Evolutionary conservation across 345 rosid species (phyloP).

Genomic region (Litchi chinensis): DNA sequence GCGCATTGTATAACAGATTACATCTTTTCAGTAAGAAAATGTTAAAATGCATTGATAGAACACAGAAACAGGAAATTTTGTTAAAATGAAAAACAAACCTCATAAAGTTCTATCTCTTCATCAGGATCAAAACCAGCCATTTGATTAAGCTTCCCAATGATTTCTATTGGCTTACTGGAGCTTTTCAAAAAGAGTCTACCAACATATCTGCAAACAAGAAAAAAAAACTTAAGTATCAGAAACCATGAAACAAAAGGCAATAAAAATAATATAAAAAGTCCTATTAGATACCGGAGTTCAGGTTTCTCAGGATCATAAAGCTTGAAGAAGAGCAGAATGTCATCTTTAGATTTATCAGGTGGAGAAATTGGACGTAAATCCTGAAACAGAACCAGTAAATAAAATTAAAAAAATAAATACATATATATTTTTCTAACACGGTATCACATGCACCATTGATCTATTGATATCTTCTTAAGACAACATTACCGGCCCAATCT

Average conservation of each 20-base stretch:
- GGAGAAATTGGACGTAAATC: conserved; percentile 68
- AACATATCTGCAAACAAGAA: conserved; percentile 58
- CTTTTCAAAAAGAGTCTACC: conserved; percentile 87
- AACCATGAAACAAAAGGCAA: conserved; percentile 11
- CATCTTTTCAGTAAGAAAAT: conserved; percentile 16
- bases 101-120: conserved; percentile 86
- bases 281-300: conserved; percentile 63
- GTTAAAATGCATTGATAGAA: background rate
- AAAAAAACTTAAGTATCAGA: conserved; percentile 26
- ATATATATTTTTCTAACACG: background rate
- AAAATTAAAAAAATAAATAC: background rate
- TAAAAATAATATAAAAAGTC: conserved; percentile 1
- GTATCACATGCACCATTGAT: background rate
- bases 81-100: conserved; percentile 50
- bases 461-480: conserved; percentile 15
- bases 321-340: conserved; percentile 89
- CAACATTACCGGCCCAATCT: conserved; percentile 65
- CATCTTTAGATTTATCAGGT: conserved; percentile 71
- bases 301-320: conserved; percentile 80
- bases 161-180: conserved; percentile 78
- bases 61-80: background rate
- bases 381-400: conserved; percentile 37
- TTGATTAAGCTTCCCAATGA: conserved; percentile 67
- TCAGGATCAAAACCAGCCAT: conserved; percentile 92
- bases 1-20: conserved; percentile 21